phyloP scores from a whole-genome alignment of 345 rosid genomes.

The Camelina hispida region DNA sequence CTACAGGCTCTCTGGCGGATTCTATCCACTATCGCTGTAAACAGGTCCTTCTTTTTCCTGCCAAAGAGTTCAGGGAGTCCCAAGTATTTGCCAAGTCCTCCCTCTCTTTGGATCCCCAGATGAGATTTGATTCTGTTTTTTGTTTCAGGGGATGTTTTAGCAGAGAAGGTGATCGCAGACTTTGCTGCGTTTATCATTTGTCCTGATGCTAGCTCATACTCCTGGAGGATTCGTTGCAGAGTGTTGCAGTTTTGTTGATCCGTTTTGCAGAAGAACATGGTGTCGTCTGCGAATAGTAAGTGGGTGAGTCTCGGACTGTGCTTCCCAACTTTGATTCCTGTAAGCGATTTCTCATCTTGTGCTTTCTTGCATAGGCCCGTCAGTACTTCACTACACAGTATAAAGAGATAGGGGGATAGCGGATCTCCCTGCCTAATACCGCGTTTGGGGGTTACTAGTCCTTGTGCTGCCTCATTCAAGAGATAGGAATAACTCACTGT shows the following conservation, averaged over 20 bases:
- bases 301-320: not conserved
- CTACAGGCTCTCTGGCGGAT: not conserved
- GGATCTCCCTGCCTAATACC: not conserved
- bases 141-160: not conserved
- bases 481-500: not conserved
- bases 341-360: not conserved
- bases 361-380: not conserved
- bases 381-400: not conserved
- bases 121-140: not conserved
- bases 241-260: not conserved
- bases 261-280: not conserved
- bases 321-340: not conserved
- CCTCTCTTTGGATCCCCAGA: not conserved
- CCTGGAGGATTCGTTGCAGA: not conserved
- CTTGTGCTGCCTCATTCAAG: not conserved
- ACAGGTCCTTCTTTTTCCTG: not conserved
- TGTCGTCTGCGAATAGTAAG: not conserved
- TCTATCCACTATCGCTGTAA: not conserved
- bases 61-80: not conserved
- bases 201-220: not conserved
- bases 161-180: not conserved
- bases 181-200: not conserved
- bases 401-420: not conserved
- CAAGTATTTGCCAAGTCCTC: not conserved
- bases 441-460: not conserved